phyloP scores from a whole-genome alignment of 225 moss, liverwort and hornwort genomes.

The Pseudoscleropodium purum region DNA sequence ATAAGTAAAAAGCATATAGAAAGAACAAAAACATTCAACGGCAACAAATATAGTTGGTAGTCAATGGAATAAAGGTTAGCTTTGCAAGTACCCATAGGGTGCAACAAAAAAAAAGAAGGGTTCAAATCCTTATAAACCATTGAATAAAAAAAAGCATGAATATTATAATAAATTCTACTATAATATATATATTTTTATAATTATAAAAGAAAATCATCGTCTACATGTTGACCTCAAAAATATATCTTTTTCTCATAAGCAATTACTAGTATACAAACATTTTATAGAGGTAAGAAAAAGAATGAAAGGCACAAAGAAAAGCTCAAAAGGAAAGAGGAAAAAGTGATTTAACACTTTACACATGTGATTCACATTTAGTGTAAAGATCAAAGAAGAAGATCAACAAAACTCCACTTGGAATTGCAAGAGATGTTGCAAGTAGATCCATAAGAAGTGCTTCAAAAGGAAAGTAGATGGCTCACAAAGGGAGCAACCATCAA shows the following conservation, averaged over 20 bases:
- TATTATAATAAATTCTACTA: too few relatives aligned
- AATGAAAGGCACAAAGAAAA: background rate
- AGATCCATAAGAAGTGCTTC: accelerated
- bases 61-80: too few relatives aligned
- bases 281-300: accelerated
- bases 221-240: too few relatives aligned
- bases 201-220: too few relatives aligned
- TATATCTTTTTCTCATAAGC: background rate
- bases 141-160: too few relatives aligned
- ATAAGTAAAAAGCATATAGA: accelerated
- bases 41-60: background rate
- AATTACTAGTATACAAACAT: background rate
- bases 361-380: background rate
- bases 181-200: too few relatives aligned
- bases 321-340: background rate
- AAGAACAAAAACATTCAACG: background rate
- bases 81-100: too few relatives aligned
- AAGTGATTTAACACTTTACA: background rate
- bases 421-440: background rate
- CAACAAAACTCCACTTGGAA: background rate
- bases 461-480: too few relatives aligned
- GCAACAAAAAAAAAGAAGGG: too few relatives aligned
- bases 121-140: too few relatives aligned
- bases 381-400: background rate
- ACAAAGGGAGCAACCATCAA: too few relatives aligned